Evolutionary conservation across 768 basidiomycete genomes (phyloP), one percentile per base, ranked within the genome.

Genomic region (Amanita pallidorosea): DNA sequence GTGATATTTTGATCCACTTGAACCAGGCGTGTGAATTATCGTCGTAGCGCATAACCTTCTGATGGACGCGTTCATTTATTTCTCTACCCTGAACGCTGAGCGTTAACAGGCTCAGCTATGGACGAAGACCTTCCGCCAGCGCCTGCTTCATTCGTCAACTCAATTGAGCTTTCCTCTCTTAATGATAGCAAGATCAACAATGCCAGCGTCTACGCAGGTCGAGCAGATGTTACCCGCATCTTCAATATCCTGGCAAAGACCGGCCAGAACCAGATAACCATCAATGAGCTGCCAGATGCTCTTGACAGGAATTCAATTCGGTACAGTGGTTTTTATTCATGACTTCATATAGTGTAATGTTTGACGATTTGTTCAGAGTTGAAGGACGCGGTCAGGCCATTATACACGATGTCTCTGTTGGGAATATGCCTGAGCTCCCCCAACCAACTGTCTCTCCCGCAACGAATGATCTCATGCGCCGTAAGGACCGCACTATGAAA

Each of bases 361-460:
- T 47, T 11, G 52, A 8, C 25, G 0, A 9, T 40, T 23, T 43
- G 23, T 53, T 49, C 22, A 74, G 73, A 51, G 72, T 74, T 3
- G 70, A 75, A 61, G 73, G 73, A 8, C 57, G 65, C 17, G 71
- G 73, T n/a, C 55, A 60, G 36, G 73, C 71, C 5, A 73, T 69
- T 0, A 75, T 76, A 38, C 71, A 75, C 43, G 72, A 74, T 51
- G 72, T 75, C 1, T 64, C 67, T 13, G 53, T 72, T 31, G 66
- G 67, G 2, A 47, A 36, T 1, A 49, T 56, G 13, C 51, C 61
- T 9, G 54, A 45, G 13, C 54, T 61, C 2, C 43, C 59, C 4
- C 13, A 38, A 7, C 56, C 57, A 1, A 60, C 52, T 7, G 59
- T 65, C 1, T 69, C 69, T 0, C 57, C 63, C 0, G 54, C 50